These are phyloP conservation scores for Pichia sp. DNA, from an alignment of 1,139 yeast genomes.

Conservation along the genomic window DNA sequence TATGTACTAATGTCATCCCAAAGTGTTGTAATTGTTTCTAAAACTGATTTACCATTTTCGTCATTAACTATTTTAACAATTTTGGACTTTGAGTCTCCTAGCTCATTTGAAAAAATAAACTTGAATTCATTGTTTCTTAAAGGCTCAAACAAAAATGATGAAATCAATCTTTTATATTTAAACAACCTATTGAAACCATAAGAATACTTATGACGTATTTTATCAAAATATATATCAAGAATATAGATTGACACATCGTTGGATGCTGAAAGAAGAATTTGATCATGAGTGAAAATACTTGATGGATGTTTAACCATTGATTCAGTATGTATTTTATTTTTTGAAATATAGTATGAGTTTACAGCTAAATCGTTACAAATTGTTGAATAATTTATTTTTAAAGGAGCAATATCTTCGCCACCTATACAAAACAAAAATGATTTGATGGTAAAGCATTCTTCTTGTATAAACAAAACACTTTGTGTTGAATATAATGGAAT, in stretches of 20 bases:
- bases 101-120: slow-evolving; percentile 20
- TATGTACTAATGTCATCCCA: slow-evolving; percentile 20
- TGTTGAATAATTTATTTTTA: slow-evolving; percentile 15
- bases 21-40: slow-evolving; percentile 17
- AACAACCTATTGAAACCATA: slow-evolving; percentile 19
- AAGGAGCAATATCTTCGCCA: slow-evolving; percentile 24
- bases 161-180: slow-evolving; percentile 2
- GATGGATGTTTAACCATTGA: not conserved
- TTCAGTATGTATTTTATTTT: slow-evolving; percentile 8
- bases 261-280: slow-evolving; percentile 22
- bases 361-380: slow-evolving; percentile 4
- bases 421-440: slow-evolving; percentile 23
- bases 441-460: slow-evolving; percentile 18
- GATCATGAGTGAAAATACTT: slow-evolving; percentile 19
- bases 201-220: slow-evolving; percentile 13
- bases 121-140: not conserved
- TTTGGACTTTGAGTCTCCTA: slow-evolving; percentile 21
- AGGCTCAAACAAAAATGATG: slow-evolving; percentile 6
- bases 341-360: slow-evolving; percentile 23
- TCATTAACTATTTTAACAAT: not conserved
- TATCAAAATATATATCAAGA: slow-evolving; percentile 22
- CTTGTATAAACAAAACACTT: slow-evolving; percentile 24
- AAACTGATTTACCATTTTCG: slow-evolving; percentile 12
- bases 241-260: slow-evolving; percentile 18
- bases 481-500: slow-evolving; percentile 22